Evolutionary conservation across 176 grass and related monocot genomes (phyloP), one percentile per base, ranked within the genome.

Genomic region (Tuctoria greenei): DNA sequence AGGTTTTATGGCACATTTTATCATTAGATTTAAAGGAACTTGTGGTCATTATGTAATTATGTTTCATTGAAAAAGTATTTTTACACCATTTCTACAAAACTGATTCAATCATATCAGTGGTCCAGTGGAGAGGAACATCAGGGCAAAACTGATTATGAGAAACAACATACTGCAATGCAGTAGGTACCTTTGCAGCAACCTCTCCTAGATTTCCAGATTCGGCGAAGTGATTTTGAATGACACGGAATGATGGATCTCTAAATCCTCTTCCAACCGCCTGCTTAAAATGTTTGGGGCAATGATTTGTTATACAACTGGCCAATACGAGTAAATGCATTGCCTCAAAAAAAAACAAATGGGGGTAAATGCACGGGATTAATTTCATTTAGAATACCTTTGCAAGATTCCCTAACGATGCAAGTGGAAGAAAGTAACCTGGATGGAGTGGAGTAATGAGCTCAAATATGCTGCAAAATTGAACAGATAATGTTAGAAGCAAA

Each of bases 141-240:
- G 31, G 31, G 25, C 18, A 50, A 14, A 83, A 52, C 18, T 68
- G 44, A 60, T 5, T 68, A 57, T 73, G 35, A 73, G 24, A 73
- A 70, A 47, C 25, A 70, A 47, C 25, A 24, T 78, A 72, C 5
- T 37, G 25, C 25, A 67, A 67, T 26, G 44, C 10, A 66, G 40
- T 10, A 57, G 4, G 15, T 97, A 97, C 94, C 91, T 93, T 97
- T 71, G 94, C 94, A 45, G 94, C 91, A 85, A 97, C 71, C 82
- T 97, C 94, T 64, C 94, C 94, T 51, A 97, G 79, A 83, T 97
- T 97, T 68, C 83, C 86, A 12, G 88, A 93, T 73, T 91, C 44
- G 1, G 91, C 78, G 23, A 97, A 97, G 88, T 97, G 94, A 79
- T 89, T 97, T 87, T 97, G 88, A 26, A 97, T 97, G 18, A 97